phyloP scores from a whole-genome alignment of 176 grass and related monocot species.

The Eragrostis nindensis region DNA sequence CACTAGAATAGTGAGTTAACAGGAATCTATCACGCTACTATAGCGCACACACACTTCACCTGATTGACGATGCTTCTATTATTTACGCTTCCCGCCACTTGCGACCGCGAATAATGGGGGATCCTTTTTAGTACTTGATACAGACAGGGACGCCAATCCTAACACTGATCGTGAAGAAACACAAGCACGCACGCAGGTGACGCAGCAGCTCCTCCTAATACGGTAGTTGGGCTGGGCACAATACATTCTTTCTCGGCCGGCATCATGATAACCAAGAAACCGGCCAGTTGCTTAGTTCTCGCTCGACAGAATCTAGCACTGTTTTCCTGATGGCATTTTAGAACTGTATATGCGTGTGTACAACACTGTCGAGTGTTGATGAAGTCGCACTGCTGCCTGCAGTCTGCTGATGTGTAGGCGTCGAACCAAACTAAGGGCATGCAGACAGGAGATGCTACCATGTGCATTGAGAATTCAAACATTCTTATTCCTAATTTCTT shows the following conservation, averaged over 20 bases:
- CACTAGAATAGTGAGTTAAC: not conserved
- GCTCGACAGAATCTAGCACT: conserved; percentile 28
- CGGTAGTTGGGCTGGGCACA: not conserved
- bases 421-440: not conserved
- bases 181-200: not conserved
- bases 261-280: conserved; percentile 25
- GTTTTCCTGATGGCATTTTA: not conserved
- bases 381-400: not conserved
- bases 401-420: not conserved
- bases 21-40: not conserved
- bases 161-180: conserved; percentile 5
- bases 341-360: not conserved
- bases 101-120: not conserved
- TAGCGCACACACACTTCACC: not conserved
- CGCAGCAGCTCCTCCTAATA: not conserved
- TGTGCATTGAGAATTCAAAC: not conserved
- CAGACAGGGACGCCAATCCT: conserved; percentile 42
- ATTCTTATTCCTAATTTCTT: not conserved
- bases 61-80: not conserved
- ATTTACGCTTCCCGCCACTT: conserved; percentile 1
- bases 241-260: not conserved
- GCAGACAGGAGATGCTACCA: not conserved
- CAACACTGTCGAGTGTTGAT: conserved; percentile 6
- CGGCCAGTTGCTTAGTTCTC: not conserved
- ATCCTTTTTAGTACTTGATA: conserved; percentile 39